Evolutionary conservation across 2,329 filamentous ascomycete species (phyloP), one percentile per base, ranked within the genome.

Genomic region (Beauveria sp.): DNA sequence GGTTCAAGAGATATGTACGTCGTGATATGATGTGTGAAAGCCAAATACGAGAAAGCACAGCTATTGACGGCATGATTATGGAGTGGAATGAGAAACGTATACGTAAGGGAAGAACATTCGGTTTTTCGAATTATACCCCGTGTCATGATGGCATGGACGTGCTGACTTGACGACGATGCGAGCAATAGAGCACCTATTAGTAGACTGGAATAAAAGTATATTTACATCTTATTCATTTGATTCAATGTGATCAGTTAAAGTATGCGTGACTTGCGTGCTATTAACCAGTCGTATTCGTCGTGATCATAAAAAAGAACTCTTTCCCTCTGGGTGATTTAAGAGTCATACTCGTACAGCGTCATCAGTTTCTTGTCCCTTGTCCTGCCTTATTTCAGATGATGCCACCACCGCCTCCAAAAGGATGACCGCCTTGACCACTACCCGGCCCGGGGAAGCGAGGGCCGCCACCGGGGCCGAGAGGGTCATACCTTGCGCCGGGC

Each of bases 401-500:
- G 47, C 66, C 74, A 22, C 74, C 72, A 3, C 73, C 71, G 18
- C 70, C 70, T 14, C 70, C 71, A 8, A 65, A 61, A 24, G 42
- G 50, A 30, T 59, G 51, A 24, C 71, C 73, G 18, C 77, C 78
- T 65, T 51, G 54, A 6, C 75, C 70, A 8, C 73, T 72, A 7
- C 78, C 75, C 1, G 74, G 75, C 1, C 80, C 79, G 6, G 78
- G 77, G 55, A 80, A 77, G 51, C 79, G 70, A 4, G 80, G 80
- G 2, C 72, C 67, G 1, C 76, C 78, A 0, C 88, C 88, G 0
- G 91, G 91, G 0, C 89, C 90, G 24, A 93, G 75, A 2, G 93
- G 93, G 77, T 98, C 95, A 77, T 91, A 98, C 65, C 95, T 81
- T n/a, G 92, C 88, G 1, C 95, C 95, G 2, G 91, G 92, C 5